Percentiles rank a stretch among this genome's conserved stretches.
These are phyloP conservation scores for Ilyonectria robusta DNA, from an alignment of 2,329 filamentous ascomycete species.

Conservation along the genomic window DNA sequence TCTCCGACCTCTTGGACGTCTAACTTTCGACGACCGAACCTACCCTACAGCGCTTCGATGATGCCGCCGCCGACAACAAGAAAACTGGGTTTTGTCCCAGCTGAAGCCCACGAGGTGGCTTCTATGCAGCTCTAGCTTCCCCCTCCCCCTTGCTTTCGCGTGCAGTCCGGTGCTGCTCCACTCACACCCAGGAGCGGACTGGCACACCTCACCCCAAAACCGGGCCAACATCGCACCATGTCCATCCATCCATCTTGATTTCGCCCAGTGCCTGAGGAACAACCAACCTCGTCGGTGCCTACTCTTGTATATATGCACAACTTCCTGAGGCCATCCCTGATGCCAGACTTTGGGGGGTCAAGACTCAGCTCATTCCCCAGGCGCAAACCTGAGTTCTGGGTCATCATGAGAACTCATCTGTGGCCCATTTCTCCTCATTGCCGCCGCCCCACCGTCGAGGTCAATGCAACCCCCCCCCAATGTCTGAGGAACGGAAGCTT, in stretches of 20 bases:
- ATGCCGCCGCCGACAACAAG: background rate
- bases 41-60: conserved; percentile 38
- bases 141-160: conserved; percentile 41
- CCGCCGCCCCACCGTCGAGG: background rate
- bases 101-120: conserved; percentile 44
- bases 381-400: background rate
- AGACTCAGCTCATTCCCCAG: background rate
- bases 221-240: conserved; percentile 41
- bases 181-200: conserved; percentile 34
- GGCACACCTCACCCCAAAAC: conserved; percentile 31
- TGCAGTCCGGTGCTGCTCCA: conserved; percentile 39
- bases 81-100: conserved; percentile 27
- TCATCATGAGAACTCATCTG: background rate
- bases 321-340: background rate
- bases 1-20: background rate
- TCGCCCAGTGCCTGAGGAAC: background rate
- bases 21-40: conserved; percentile 10
- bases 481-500: conserved; percentile 8
- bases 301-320: background rate
- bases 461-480: background rate
- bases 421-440: background rate
- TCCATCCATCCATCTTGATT: conserved; percentile 19
- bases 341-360: too few relatives aligned
- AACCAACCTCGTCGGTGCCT: background rate
- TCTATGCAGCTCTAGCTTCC: conserved; percentile 44